Percentiles rank a stretch among this genome's conserved stretches.
Evolutionary conservation across 2,329 filamentous ascomycete genomes (phyloP).

Genomic region (Bisporella sp.): DNA sequence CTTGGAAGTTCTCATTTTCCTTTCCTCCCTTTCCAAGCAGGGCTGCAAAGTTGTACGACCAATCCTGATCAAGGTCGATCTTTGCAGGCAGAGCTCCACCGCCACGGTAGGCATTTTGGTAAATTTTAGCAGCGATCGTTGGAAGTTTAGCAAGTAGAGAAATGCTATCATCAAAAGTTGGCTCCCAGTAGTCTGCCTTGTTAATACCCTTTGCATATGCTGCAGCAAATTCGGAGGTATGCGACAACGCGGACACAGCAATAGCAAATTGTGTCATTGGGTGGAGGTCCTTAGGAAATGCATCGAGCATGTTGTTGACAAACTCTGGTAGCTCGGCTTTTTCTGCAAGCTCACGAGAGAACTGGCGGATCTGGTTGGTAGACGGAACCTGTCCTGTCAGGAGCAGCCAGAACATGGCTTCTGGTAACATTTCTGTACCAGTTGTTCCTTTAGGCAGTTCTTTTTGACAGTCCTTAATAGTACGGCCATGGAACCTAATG

Average conservation of each 20-base stretch:
- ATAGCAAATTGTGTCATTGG: slow-evolving; percentile 98
- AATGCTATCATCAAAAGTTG: slow-evolving; percentile 93
- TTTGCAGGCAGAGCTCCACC: slow-evolving; percentile 69
- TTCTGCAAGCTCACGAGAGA: slow-evolving; percentile 82
- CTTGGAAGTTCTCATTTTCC: slow-evolving; percentile 90
- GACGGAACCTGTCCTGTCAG: slow-evolving; percentile 89
- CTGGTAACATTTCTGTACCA: slow-evolving; percentile 94
- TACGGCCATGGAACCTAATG: slow-evolving; percentile 95
- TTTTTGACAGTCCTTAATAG: slow-evolving; percentile 95
- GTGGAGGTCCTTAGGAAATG: slow-evolving; percentile 84
- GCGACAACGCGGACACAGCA: slow-evolving; percentile 90
- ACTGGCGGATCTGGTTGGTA: slow-evolving; percentile 68
- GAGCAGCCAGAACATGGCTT: slow-evolving; percentile 99
- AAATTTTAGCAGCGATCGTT: slow-evolving; percentile 94
- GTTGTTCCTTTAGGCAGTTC: slow-evolving; percentile 87
- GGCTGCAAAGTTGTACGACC: slow-evolving; percentile 97
- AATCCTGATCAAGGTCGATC: slow-evolving; percentile 81
- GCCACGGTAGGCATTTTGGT: slow-evolving; percentile 81
- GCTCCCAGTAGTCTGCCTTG: slow-evolving; percentile 99
- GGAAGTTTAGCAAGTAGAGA: slow-evolving; percentile 92
- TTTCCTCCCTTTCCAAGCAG: slow-evolving; percentile 88
- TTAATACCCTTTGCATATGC: slow-evolving; percentile 84
- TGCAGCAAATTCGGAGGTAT: slow-evolving; percentile 89
- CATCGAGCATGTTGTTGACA: slow-evolving; percentile 80
- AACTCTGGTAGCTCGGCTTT: slow-evolving; percentile 78